Evolutionary conservation across 2,329 filamentous ascomycete species (phyloP).

Genomic region (Trichocomaceae sp.): DNA sequence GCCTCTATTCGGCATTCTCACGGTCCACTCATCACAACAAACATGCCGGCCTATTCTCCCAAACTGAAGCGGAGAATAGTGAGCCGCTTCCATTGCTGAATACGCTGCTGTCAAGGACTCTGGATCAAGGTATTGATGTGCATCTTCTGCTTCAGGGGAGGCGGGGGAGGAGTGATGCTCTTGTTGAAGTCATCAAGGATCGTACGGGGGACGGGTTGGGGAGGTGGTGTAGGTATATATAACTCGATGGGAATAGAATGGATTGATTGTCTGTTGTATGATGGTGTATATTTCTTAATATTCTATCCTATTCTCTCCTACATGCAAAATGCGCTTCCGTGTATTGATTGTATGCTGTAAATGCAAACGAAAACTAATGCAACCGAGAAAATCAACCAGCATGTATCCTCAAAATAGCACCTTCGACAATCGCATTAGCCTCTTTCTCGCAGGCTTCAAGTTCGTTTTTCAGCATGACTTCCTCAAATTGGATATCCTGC

Average conservation of each 20-base stretch:
- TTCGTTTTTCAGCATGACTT: conserved; percentile 33
- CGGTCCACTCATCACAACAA: too few relatives aligned
- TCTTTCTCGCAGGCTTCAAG: conserved; percentile 36
- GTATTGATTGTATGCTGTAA: background rate
- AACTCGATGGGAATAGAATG: too few relatives aligned
- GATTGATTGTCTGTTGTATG: too few relatives aligned
- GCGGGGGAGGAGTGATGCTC: conserved; percentile 14
- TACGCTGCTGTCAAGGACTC: conserved; percentile 28
- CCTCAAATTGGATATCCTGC: conserved; percentile 40
- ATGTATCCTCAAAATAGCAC: conserved; percentile 36
- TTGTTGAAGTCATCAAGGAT: conserved; percentile 38
- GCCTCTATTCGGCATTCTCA: conserved; percentile 9
- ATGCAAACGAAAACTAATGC: background rate
- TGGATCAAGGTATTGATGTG: conserved; percentile 36
- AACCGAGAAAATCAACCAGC: background rate
- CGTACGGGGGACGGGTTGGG: conserved; percentile 29
- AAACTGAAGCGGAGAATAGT: background rate
- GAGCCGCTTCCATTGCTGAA: conserved; percentile 18
- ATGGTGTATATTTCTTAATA: background rate
- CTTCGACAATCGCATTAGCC: conserved; percentile 37
- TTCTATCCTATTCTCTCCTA: background rate
- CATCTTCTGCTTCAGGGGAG: conserved; percentile 32
- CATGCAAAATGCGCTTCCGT: background rate
- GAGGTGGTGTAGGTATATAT: conserved; percentile 29
- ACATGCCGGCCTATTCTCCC: background rate